phyloP scores from a whole-genome alignment of 768 basidiomycete species.

The Boletus sensibilis region DNA sequence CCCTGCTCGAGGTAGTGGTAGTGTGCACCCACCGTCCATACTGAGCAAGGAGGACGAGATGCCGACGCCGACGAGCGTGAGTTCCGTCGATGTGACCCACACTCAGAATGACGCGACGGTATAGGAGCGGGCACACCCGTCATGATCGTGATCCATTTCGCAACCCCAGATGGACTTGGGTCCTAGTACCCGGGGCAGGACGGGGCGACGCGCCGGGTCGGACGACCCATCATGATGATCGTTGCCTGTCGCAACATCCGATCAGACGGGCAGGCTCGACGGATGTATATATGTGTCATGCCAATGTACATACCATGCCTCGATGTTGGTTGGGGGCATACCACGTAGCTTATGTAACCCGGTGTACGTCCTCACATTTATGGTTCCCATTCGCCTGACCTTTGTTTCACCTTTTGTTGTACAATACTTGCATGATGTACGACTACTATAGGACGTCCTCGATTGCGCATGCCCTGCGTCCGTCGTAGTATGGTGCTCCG shows the following conservation, averaged over 20 bases:
- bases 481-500: too few species aligned
- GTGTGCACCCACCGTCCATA: not conserved
- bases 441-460: too few species aligned
- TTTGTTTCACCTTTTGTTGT: too few species aligned
- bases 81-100: not conserved
- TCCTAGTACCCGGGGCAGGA: not conserved
- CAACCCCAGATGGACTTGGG: not conserved
- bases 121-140: not conserved
- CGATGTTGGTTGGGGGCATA: too few species aligned
- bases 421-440: too few species aligned
- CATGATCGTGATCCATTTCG: not conserved
- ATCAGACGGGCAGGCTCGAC: not conserved
- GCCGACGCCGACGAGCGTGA: not conserved
- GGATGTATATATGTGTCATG: not conserved
- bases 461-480: too few species aligned
- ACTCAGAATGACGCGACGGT: not conserved
- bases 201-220: not conserved
- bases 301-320: not conserved
- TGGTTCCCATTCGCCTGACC: too few species aligned
- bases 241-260: not conserved
- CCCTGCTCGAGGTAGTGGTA: not conserved
- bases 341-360: too few species aligned
- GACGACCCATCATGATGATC: not conserved
- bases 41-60: constrained; percentile 3
- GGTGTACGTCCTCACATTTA: too few species aligned